Conservation (phyloP, 768 basidiomycete genomes). For the Suillus cothurnatus region DNA sequence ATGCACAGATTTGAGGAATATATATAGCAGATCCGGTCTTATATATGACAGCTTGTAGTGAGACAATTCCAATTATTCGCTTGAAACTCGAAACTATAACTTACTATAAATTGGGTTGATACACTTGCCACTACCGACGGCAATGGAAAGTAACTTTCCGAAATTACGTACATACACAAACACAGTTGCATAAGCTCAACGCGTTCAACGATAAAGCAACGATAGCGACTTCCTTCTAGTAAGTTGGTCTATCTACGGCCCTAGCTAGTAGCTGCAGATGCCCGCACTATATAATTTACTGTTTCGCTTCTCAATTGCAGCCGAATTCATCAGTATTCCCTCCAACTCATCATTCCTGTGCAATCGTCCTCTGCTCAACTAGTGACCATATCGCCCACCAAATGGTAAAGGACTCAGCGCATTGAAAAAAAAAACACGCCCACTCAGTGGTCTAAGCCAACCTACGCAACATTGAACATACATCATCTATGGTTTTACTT, state of each 20-base stretch:
- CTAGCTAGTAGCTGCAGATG: too few species aligned
- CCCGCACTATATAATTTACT: too few species aligned
- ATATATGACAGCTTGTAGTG: neutral
- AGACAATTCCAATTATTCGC: neutral
- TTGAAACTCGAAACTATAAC: neutral
- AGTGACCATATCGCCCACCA: neutral
- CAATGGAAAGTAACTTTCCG: too few species aligned
- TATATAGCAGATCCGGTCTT: neutral
- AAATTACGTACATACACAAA: too few species aligned
- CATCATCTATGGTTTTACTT: slow-evolving; percentile 11
- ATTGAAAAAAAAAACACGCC: neutral
- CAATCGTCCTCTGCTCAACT: neutral
- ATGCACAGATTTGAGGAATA: neutral
- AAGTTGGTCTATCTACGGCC: too few species aligned
- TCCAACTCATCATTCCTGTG: neutral
- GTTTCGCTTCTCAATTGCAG: neutral
- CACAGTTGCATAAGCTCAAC: too few species aligned
- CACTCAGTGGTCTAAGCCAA: neutral
- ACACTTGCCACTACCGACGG: too few species aligned
- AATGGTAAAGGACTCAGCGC: neutral
- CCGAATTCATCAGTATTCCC: neutral
- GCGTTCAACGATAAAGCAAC: too few species aligned
- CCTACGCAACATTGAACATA: neutral
- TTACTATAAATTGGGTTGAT: neutral
- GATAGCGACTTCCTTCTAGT: too few species aligned